phyloP scores from a whole-genome alignment of 768 basidiomycete genomes.

The Coprinopsis marcescibilis region DNA sequence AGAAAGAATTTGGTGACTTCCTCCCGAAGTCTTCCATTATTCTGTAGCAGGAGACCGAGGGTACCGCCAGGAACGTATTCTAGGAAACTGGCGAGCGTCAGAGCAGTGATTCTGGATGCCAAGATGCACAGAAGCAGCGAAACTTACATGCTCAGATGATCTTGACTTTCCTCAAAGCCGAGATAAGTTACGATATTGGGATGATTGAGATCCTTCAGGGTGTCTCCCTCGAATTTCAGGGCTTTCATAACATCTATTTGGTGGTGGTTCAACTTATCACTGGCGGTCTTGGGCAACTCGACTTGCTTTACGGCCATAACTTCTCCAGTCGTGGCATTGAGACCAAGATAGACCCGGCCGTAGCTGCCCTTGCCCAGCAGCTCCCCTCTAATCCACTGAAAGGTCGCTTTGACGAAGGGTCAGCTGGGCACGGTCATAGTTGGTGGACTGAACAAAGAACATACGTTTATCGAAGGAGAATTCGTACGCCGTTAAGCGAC shows the following conservation, averaged over 20 bases:
- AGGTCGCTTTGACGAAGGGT: slow-evolving; percentile 43
- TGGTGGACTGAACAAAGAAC: not conserved
- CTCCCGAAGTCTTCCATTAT: slow-evolving; percentile 90
- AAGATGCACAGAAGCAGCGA: slow-evolving; percentile 2
- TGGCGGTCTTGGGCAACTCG: slow-evolving; percentile 70
- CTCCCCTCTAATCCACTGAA: slow-evolving; percentile 92
- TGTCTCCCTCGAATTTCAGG: slow-evolving; percentile 85
- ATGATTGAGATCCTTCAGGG: slow-evolving; percentile 93
- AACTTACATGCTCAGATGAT: slow-evolving; percentile 87
- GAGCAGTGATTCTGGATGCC: not conserved
- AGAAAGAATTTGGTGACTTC: slow-evolving; percentile 91
- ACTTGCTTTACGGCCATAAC: slow-evolving; percentile 97
- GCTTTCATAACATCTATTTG: slow-evolving; percentile 71
- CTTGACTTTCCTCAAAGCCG: slow-evolving; percentile 86
- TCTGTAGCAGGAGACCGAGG: slow-evolving; percentile 82
- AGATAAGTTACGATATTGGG: slow-evolving; percentile 97
- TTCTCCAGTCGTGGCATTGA: slow-evolving; percentile 87
- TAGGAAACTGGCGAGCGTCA: slow-evolving; percentile 62
- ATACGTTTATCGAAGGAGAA: slow-evolving; percentile 7
- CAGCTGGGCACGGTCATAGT: slow-evolving; percentile 11
- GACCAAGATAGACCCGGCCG: slow-evolving; percentile 84
- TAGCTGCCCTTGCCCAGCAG: slow-evolving; percentile 92
- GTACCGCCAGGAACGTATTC: slow-evolving; percentile 99
- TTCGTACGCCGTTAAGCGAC: slow-evolving; percentile 5
- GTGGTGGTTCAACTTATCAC: slow-evolving; percentile 60